Base-by-base conservation (phyloP, 169 alveolate genomes). In the Cryptosporidium andersoni region DNA sequence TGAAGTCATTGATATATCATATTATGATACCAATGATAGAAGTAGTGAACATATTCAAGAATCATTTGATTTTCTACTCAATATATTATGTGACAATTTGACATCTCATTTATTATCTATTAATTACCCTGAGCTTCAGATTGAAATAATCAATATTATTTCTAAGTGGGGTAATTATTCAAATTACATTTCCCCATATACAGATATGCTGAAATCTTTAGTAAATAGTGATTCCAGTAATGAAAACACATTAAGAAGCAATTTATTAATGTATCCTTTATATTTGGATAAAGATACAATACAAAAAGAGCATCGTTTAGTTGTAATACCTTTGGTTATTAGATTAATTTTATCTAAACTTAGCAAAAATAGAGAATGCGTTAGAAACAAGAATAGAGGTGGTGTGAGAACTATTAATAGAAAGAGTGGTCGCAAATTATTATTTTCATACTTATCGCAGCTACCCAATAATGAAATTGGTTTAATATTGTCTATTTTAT, bases 381-480 rank as follows among this genome's bases (percentile, higher is more conserved):
- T 43, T 14, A 55, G 34, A 3, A 74, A 60, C 6, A 58, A 66
- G 12, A 74, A 55, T 37, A 74, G 48, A n/a, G 60, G 60, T 8
- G 85, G 85, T 2, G 60, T 58, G 8, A 74, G 55, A 47, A 58
- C 85, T 1, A 25, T 74, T 2, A 47, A 66, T 6, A 45, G 53
- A 4, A 40, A 48, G 8, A 40, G 14, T 36, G 60, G 60, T 43
- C 40, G 85, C 4, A 74, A 74, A 48, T 43, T 74, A 11, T 58
- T 74, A 2, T 47, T 74, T 12, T 74, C 85, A 37, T 60, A 74
- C 34, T 55, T 74, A 12, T 74, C 85, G 6, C 74, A 60, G 11
- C 68, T 74, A 8, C 85, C 85, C 1, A 74, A 25, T 4, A 68
- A 74, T 14, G 85, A 74, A 43, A 55, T 74, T 34, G 60, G 85